Evolutionary conservation across 176 grass and related monocot genomes (phyloP), one percentile per base, ranked within the genome.

Genomic region (Ensete glaucum): DNA sequence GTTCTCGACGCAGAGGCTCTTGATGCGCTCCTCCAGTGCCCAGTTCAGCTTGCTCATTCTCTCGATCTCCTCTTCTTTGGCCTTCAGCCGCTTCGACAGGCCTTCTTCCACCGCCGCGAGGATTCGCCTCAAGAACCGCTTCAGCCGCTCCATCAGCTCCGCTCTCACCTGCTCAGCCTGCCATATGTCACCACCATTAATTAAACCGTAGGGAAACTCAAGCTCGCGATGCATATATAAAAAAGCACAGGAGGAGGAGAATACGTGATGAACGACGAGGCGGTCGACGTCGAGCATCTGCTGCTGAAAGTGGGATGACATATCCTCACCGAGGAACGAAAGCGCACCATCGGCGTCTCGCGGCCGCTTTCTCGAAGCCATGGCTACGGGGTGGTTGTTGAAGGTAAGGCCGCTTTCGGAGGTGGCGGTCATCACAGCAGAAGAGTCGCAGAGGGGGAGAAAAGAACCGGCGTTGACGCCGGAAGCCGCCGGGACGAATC

Each of bases 41-140:
- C 80, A 89, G 84, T 93, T 98, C 67, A 82, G 63, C 29, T 85
- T 25, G 0, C 64, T 54, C 27, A 85, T 17, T 23, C 82, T 69
- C 20, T 79, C 76, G 25, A 87, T 84, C 82, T 93, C 88, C 8
- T 91, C 94, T 16, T 93, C 88, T 62, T 84, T 91, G 3, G 69
- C 80, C 68, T 81, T 83, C 1, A 98, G 69, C 56, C 84, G 78
- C 60, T 81, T 85, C 74, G 82, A 75, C 12, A 91, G 65, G 58
- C 60, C 64, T 11, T 79, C 78, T 76, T 87, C 85, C 49, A 89
- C 76, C 9, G 80, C 55, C 2, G 71, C 77, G 1, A 68, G 52
- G 43, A 98, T 51, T 5, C 77, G 73, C 73, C 81, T 13, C 53
- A 71, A 24, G 55, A 84, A 76, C 29, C 78, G 73, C 56, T 76